These are phyloP conservation scores for Candida sojae DNA, from an alignment of 1,139 yeast species.

Conservation along the genomic window DNA sequence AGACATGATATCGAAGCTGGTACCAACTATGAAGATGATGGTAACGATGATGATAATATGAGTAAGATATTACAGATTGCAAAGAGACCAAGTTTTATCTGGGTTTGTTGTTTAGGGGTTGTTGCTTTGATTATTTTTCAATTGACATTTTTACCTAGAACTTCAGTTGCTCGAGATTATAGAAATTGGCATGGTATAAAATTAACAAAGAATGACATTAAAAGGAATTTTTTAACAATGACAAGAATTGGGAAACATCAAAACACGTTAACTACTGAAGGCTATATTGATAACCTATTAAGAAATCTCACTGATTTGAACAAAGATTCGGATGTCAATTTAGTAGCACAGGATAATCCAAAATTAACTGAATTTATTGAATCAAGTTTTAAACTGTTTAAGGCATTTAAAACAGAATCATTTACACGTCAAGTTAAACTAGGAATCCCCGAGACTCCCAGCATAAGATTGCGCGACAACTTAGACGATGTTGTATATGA, in stretches of 20 bases:
- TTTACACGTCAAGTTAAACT: conserved; percentile 20
- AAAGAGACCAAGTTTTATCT: conserved; percentile 44
- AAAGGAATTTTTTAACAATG: conserved; percentile 38
- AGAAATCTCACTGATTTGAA: conserved; percentile 23
- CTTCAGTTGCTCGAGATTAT: conserved; percentile 82
- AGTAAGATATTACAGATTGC: conserved; percentile 23
- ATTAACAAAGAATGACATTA: conserved; percentile 64
- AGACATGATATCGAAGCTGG: neutral
- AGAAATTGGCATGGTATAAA: conserved; percentile 70
- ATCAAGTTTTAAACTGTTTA: conserved; percentile 24
- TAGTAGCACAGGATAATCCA: conserved; percentile 29
- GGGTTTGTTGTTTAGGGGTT: conserved; percentile 56
- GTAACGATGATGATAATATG: conserved; percentile 15
- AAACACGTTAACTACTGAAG: conserved; percentile 28
- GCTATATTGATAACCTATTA: conserved; percentile 29
- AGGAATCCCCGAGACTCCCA: conserved; percentile 24
- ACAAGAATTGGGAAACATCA: conserved; percentile 29
- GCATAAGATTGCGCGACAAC: conserved; percentile 28
- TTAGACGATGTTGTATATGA: conserved; percentile 24
- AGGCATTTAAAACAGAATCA: conserved; percentile 26
- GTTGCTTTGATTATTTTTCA: conserved; percentile 57
- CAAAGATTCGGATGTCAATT: conserved; percentile 19
- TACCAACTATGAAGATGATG: neutral
- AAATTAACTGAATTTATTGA: conserved; percentile 28
- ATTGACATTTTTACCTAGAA: conserved; percentile 79